phyloP scores from a whole-genome alignment of 2,329 filamentous ascomycete species.

The Aspergillus sp. region DNA sequence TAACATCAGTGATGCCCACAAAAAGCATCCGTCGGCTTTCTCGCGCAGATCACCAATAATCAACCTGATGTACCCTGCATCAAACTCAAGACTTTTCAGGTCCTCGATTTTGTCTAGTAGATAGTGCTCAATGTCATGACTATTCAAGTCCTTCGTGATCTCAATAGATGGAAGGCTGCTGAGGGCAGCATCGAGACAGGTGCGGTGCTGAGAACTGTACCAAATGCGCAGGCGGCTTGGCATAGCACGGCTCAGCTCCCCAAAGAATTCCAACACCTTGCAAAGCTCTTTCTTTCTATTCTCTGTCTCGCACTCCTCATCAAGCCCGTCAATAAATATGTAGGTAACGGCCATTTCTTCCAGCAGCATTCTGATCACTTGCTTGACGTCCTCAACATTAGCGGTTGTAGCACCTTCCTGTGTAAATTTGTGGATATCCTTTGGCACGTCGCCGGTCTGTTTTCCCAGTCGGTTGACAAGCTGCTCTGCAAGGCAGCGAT shows the following conservation, averaged over 20 bases:
- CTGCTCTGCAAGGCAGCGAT: slow-evolving; percentile 6
- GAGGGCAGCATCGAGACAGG: background rate
- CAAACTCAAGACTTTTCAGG: background rate
- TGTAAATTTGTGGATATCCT: slow-evolving; percentile 1
- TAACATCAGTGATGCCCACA: slow-evolving; percentile 3
- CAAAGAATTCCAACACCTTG: background rate
- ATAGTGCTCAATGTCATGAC: background rate
- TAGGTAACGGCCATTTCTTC: background rate
- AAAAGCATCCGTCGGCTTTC: slow-evolving; percentile 6
- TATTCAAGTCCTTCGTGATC: background rate
- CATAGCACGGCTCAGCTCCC: background rate
- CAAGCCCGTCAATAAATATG: background rate
- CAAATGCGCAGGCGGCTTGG: background rate
- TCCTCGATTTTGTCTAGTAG: background rate
- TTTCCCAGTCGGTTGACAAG: slow-evolving; percentile 5
- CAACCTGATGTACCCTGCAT: background rate
- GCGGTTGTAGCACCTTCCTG: slow-evolving; percentile 3
- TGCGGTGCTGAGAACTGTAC: slow-evolving; percentile 3
- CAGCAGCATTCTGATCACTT: background rate
- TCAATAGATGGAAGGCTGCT: background rate
- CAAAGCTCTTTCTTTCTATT: background rate
- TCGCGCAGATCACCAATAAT: background rate
- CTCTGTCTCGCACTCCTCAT: slow-evolving; percentile 2
- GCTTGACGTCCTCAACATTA: background rate
- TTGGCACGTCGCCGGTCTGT: background rate